Percentiles rank a stretch among this genome's conserved stretches.
phyloP scores from a whole-genome alignment of 2,329 filamentous ascomycete species.

The Ceratocystis ficicola region DNA sequence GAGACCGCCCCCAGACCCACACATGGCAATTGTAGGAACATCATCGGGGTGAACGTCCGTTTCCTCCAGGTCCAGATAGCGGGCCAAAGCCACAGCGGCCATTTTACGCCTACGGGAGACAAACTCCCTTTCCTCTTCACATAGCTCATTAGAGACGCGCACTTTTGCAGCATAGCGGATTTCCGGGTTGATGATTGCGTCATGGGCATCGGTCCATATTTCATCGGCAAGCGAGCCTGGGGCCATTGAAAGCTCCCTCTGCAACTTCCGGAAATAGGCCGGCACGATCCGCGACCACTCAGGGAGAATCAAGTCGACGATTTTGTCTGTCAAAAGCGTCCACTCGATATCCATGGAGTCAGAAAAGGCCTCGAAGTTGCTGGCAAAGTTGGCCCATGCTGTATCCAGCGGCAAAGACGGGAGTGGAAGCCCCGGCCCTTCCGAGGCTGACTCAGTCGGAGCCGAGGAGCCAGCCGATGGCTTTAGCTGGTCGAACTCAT shows the following conservation, averaged over 20 bases:
- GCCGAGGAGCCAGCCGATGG: conserved; percentile 2
- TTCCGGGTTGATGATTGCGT: conserved; percentile 73
- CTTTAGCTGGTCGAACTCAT: conserved; percentile 30
- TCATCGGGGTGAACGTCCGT: conserved; percentile 82
- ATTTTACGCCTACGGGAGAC: conserved; percentile 54
- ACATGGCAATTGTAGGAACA: conserved; percentile 85
- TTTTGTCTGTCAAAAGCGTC: conserved; percentile 40
- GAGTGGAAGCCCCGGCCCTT: conserved; percentile 15
- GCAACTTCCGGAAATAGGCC: conserved; percentile 66
- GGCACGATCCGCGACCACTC: conserved; percentile 72
- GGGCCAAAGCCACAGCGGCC: conserved; percentile 61
- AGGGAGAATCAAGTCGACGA: conserved; percentile 64
- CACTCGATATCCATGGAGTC: conserved; percentile 44
- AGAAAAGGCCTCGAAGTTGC: conserved; percentile 42
- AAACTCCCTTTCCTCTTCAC: conserved; percentile 70
- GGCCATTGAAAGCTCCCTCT: conserved; percentile 74
- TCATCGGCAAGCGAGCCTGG: conserved; percentile 82
- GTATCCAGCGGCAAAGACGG: conserved; percentile 23
- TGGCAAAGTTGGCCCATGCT: conserved; percentile 40
- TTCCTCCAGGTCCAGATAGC: conserved; percentile 67
- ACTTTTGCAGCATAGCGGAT: conserved; percentile 72
- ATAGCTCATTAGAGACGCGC: conserved; percentile 68
- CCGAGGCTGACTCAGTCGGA: conserved; percentile 1
- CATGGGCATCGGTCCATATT: conserved; percentile 84
- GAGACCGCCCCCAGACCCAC: conserved; percentile 83